Evolutionary conservation across 768 basidiomycete species (phyloP), one percentile per base, ranked within the genome.

Genomic region (Piloderma croceum): DNA sequence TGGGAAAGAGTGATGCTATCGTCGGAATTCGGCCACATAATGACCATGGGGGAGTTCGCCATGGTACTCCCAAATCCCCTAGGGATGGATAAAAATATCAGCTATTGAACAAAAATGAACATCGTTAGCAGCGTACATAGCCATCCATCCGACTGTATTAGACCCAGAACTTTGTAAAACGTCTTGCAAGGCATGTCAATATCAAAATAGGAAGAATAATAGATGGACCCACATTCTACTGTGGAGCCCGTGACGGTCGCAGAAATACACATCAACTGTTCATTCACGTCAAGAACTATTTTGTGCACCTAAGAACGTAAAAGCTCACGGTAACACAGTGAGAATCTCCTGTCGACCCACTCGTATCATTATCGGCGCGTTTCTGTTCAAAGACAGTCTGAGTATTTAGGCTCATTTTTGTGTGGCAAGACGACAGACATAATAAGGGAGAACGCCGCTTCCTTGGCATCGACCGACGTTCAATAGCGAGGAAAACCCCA

Each of bases 11-110:
- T 83, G 43, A 83, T 64, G 17, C 66, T 57, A 7, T 78, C 77
- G 47, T 83, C 76, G 11, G 60, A 56, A 52, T 83, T 81, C 6
- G 73, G 62, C 84, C 83, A 88, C 68, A 79, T 74, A 22, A 86
- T 79, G 43, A 88, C 78, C 81, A 88, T 84, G 0, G 77, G 71
- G 5, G 71, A 63, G 47, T 69, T 62, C 1, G 66, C 54, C 81
- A 83, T 81, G 42, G 57, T 48, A 7, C 43, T 47, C 18, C 81
- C 81, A 50, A 78, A 83, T 4, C 81, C 81, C 53, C 80, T 83
- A 49, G 21, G 32, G 19, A 43, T n/a, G 39, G 39, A 9, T 6
- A 36, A 15, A 10, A 15, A 35, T 19, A 3, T 23, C n/a, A 21
- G 33, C 13, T 23, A 3, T 25, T 6, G 17, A 38, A 31, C 36